phyloP scores from a whole-genome alignment of 306 rosid genomes.

The Vachellia collinsii region DNA sequence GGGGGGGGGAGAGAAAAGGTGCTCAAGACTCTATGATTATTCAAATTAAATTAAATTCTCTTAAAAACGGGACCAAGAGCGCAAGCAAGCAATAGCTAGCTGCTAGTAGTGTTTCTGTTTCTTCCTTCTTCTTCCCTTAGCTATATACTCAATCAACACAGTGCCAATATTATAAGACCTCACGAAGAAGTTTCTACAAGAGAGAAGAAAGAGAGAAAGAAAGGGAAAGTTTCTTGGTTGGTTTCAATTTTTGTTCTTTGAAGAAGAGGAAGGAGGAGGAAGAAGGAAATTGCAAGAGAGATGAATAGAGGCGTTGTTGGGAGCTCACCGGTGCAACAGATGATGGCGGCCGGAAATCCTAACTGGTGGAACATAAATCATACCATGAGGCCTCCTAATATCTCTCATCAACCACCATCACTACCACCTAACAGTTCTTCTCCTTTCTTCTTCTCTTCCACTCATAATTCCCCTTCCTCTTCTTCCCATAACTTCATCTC shows the following conservation, averaged over 20 bases:
- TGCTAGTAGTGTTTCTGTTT: slow-evolving; percentile 35
- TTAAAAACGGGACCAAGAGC: slow-evolving; percentile 38
- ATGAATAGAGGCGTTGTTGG: slow-evolving; percentile 73
- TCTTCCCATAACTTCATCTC: slow-evolving; percentile 33
- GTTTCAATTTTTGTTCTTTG: background rate
- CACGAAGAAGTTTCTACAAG: slow-evolving; percentile 50
- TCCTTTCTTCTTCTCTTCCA: slow-evolving; percentile 40
- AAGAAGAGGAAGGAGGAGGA: background rate
- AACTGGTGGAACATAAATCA: slow-evolving; percentile 68
- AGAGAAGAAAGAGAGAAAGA: too few species aligned
- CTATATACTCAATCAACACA: slow-evolving; percentile 46
- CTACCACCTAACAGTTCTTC: slow-evolving; percentile 14
- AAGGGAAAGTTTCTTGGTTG: background rate
- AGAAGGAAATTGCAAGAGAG: too few species aligned
- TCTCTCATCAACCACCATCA: background rate
- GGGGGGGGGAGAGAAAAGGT: slow-evolving; percentile 35
- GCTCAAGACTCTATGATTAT: slow-evolving; percentile 57
- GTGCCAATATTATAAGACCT: slow-evolving; percentile 44
- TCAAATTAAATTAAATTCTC: slow-evolving; percentile 62
- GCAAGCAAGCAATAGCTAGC: background rate
- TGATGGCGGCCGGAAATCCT: slow-evolving; percentile 83
- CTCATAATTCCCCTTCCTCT: background rate
- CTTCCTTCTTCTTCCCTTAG: too few species aligned
- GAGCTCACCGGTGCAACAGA: slow-evolving; percentile 80
- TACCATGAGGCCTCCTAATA: slow-evolving; percentile 47